Conservation (phyloP, 2,329 filamentous ascomycete genomes). For the Colletotrichum sp. region DNA sequence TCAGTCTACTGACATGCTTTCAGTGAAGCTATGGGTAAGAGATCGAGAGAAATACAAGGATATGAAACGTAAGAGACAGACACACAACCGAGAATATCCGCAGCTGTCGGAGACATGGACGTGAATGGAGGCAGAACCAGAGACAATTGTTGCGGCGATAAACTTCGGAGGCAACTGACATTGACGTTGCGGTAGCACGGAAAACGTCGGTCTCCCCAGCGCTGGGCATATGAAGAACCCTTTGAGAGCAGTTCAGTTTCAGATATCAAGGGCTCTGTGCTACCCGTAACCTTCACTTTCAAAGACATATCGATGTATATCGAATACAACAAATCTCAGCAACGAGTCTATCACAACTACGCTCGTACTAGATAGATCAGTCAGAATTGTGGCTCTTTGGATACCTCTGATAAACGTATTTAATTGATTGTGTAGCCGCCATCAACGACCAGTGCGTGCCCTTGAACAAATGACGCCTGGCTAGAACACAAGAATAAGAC, state of each 20-base stretch:
- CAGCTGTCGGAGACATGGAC: neutral
- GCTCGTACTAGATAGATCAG: neutral
- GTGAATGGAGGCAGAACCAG: neutral
- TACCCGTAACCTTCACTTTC: neutral
- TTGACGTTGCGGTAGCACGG: neutral
- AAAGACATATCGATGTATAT: no score
- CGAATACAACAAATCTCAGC: neutral
- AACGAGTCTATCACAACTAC: neutral
- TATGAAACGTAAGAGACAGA: neutral
- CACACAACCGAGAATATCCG: neutral
- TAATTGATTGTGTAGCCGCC: slow-evolving; percentile 57
- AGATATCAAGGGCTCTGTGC: neutral
- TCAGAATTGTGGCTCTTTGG: neutral
- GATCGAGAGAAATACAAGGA: neutral
- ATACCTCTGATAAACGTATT: no score
- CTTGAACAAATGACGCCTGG: slow-evolving; percentile 56
- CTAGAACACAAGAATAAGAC: slow-evolving; percentile 54
- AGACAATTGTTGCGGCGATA: neutral
- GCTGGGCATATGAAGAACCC: neutral
- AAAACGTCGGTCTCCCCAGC: neutral
- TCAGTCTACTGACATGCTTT: neutral
- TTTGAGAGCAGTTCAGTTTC: neutral
- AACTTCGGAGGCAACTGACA: neutral
- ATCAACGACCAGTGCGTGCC: slow-evolving; percentile 57
- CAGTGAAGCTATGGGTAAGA: neutral